phyloP scores from a whole-genome alignment of 139 green algal genomes.

The Yamagishiella unicocca region DNA sequence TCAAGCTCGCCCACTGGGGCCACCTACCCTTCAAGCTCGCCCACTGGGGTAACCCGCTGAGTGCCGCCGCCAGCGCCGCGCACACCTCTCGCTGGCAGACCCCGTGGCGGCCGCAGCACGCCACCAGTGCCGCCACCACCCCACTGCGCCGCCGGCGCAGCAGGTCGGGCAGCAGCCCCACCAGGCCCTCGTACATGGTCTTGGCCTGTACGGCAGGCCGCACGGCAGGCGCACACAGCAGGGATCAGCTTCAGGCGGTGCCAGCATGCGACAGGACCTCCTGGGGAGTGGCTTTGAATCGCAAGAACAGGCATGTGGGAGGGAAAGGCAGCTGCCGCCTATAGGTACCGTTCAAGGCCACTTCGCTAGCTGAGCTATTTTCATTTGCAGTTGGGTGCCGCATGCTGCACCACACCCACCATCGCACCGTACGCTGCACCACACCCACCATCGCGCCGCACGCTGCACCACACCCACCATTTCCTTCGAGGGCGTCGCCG shows the following conservation, averaged over 20 bases:
- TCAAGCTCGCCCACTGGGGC: neutral
- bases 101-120: conserved; percentile 59
- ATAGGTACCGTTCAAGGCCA: no score
- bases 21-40: conserved; percentile 23
- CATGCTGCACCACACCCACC: no score
- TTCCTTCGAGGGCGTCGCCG: conserved; percentile 42
- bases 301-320: no score
- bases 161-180: conserved; percentile 64
- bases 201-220: conserved; percentile 59
- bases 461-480: conserved; percentile 51
- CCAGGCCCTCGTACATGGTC: conserved; percentile 69
- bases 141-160: conserved; percentile 70
- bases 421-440: no score
- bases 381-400: no score
- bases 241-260: no score
- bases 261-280: no score
- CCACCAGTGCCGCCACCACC: conserved; percentile 81
- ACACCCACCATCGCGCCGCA: no score
- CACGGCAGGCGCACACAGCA: no score
- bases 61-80: conserved; percentile 61
- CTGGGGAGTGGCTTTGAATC: no score
- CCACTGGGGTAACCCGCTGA: conserved; percentile 58
- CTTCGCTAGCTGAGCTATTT: no score
- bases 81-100: conserved; percentile 63
- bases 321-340: no score